A percentile compares a stretch with the other conserved stretches of the same genome.
phyloP scores from a whole-genome alignment of 2,329 filamentous ascomycete genomes.

The Penicillium sp. region DNA sequence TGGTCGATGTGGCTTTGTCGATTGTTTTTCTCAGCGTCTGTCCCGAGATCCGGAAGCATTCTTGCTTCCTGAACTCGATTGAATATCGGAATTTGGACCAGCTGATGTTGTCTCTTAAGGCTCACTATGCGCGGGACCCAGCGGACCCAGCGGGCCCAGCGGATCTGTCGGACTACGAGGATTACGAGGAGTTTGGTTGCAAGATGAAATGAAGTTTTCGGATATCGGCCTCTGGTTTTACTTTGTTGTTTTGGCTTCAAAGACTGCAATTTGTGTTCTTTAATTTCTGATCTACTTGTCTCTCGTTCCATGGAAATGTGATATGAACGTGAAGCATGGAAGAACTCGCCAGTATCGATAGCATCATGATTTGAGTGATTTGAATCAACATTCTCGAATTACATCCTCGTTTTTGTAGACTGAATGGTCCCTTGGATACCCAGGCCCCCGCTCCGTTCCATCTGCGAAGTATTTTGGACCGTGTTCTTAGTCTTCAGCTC shows the following conservation, averaged over 20 bases:
- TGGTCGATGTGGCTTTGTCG: slow-evolving; percentile 1
- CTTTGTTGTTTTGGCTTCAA: too few relatives aligned
- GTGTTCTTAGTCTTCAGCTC: background rate
- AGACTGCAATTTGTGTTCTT: too few relatives aligned
- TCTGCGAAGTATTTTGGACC: background rate
- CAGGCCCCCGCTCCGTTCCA: background rate
- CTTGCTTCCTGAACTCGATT: background rate
- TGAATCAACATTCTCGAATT: background rate
- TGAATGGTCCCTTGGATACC: background rate
- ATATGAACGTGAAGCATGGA: background rate
- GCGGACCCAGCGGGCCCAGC: too few relatives aligned
- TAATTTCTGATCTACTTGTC: too few relatives aligned
- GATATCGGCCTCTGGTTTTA: too few relatives aligned
- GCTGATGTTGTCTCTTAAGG: slow-evolving; percentile 5
- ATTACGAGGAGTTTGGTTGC: too few relatives aligned
- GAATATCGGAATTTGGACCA: background rate
- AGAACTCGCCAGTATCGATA: background rate
- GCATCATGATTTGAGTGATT: background rate
- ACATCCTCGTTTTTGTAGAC: background rate
- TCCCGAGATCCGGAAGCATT: background rate
- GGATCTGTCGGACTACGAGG: too few relatives aligned
- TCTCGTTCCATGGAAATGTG: too few relatives aligned
- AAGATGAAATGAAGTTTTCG: too few relatives aligned
- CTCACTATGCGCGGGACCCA: too few relatives aligned
- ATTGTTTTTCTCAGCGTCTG: slow-evolving; percentile 8